Base-by-base conservation (phyloP, 2,329 filamentous ascomycete species). In the Colletotrichum sp. region DNA sequence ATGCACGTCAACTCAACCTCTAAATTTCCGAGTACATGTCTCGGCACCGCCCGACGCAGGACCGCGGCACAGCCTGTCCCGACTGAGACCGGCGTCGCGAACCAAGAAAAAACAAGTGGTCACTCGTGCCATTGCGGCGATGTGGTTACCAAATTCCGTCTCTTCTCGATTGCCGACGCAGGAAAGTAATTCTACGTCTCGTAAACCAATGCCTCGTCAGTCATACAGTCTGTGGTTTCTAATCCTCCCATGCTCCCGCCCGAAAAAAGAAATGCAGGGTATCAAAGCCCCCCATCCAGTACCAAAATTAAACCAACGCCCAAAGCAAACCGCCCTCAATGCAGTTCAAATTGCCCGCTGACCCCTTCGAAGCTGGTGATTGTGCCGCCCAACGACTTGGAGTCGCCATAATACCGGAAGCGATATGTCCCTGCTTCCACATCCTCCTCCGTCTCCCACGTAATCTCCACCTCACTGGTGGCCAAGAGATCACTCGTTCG, bases 321-420 rank as follows among this genome's bases (percentile, higher is more conserved):
- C 30, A 24, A 21, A 63, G 28, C 30, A 16, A n/a, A 32, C 2
- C 44, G n/a, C n/a, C 44, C 44, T 69, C 28, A 76, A 24, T 39
- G 34, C 36, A 81, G 36, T 39, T 64, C 65, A 82, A 93, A 93
- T 77, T 84, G 84, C 60, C 88, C 86, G 83, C 93, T 94, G 15
- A 87, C 86, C 0, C 94, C 94, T 78, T 94, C 91, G 85, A 98
- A 98, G 9, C 89, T 85, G 16, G 88, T 91, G 57, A 97, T 91
- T 13, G 81, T 85, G 1, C 93, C 95, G 16, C 87, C 87, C 75
- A 92, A 82, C 21, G 88, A 87, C 89, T 95, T 98, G 21, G 91
- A 89, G 85, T 98, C 95, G 0, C 96, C 96, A 85, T 93, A 96
- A 82, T 98, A 98, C 83, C 89, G 90, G 59, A 98, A 85, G 44